Evolutionary conservation across 768 basidiomycete species (phyloP).

Genomic region (Kwoniella sp.): DNA sequence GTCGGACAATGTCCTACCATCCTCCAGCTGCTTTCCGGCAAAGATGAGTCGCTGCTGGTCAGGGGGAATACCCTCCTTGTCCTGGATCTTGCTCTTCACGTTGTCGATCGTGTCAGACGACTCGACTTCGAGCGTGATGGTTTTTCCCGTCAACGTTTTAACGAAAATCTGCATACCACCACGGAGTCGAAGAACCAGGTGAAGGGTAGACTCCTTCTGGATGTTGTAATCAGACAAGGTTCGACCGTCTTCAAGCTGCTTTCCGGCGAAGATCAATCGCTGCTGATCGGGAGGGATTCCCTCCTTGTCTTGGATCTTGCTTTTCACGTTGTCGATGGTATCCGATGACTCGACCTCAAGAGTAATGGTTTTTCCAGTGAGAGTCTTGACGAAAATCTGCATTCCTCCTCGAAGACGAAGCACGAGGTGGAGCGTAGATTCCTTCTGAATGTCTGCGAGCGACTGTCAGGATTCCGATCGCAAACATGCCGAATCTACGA

Average conservation of each 20-base stretch:
- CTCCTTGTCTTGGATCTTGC: conserved; percentile 92
- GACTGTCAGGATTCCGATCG: conserved; percentile 3
- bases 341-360: conserved; percentile 88
- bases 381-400: conserved; percentile 47
- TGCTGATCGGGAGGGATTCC: conserved; percentile 91
- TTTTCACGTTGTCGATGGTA: conserved; percentile 90
- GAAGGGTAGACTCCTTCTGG: conserved; percentile 51
- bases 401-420: conserved; percentile 47
- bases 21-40: conserved; percentile 87
- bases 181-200: conserved; percentile 70
- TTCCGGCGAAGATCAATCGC: conserved; percentile 85
- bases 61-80: conserved; percentile 59
- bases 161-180: conserved; percentile 72
- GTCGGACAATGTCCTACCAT: conserved; percentile 82
- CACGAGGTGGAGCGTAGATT: conserved; percentile 70
- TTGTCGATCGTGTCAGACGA: conserved; percentile 91
- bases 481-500: neutral
- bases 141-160: conserved; percentile 51
- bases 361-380: conserved; percentile 89
- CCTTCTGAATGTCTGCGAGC: conserved; percentile 67
- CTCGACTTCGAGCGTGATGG: conserved; percentile 63
- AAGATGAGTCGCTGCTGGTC: conserved; percentile 90
- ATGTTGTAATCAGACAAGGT: conserved; percentile 77
- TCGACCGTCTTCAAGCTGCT: conserved; percentile 86
- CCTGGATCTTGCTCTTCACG: conserved; percentile 90